Conservation (phyloP, 331 rosid species). For the Cucumis variabilis region DNA sequence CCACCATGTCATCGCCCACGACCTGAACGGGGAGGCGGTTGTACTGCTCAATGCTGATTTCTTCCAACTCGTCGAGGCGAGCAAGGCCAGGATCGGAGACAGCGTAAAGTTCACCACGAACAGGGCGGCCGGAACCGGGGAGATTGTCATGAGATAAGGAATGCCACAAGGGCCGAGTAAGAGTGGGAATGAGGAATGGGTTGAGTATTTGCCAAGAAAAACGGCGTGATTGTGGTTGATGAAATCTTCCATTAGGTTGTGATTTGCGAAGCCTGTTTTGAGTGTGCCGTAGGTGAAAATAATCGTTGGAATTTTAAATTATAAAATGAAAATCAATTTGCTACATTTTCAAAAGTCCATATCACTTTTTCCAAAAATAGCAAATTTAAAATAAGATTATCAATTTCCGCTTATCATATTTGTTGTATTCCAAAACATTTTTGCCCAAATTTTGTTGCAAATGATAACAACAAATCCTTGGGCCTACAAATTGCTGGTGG, state of each 20-base stretch:
- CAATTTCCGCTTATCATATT: too few species aligned
- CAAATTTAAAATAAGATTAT: too few species aligned
- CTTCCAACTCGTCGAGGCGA: conserved; percentile 67
- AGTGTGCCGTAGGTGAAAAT: conserved; percentile 21
- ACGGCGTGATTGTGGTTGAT: neutral
- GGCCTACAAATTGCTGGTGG: neutral
- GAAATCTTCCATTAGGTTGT: neutral
- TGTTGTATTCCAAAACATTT: too few species aligned
- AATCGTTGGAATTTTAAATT: too few species aligned
- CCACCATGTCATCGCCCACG: neutral
- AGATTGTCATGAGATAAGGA: conserved; percentile 69
- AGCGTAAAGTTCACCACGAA: conserved; percentile 70
- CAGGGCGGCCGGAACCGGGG: conserved; percentile 52
- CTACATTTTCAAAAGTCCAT: too few species aligned
- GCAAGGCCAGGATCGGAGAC: conserved; percentile 52
- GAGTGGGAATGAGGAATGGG: conserved; percentile 38
- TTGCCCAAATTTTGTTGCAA: too few species aligned
- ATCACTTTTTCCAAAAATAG: too few species aligned
- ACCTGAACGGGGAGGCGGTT: conserved; percentile 57
- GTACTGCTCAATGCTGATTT: conserved; percentile 50
- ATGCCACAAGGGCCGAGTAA: conserved; percentile 68
- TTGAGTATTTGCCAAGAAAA: neutral
- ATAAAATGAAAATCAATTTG: too few species aligned
- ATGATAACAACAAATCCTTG: neutral
- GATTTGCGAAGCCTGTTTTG: conserved; percentile 29